Percentiles rank a stretch among this genome's conserved stretches.
Evolutionary conservation across 208 protist species (phyloP).

Genomic region (Leishmania braziliensis): DNA sequence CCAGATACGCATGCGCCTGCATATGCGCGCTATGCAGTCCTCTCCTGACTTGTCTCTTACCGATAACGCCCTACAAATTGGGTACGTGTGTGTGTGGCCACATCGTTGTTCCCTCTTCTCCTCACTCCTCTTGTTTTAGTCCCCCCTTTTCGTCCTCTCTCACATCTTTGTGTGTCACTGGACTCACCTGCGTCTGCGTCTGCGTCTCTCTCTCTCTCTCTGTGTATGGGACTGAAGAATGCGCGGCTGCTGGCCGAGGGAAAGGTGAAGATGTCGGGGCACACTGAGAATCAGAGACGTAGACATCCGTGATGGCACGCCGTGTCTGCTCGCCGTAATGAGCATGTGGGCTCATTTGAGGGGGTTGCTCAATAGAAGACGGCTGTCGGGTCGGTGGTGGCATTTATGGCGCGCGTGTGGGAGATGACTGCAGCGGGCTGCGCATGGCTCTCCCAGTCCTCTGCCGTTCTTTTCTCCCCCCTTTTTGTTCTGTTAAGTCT

Average conservation of each 20-base stretch:
- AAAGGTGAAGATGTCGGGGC: background rate
- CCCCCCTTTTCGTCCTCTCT: background rate
- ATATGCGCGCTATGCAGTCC: background rate
- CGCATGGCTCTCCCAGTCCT: background rate
- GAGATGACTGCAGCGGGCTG: background rate
- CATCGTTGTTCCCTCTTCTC: constrained; percentile 17
- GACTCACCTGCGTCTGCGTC: background rate
- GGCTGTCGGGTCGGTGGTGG: background rate
- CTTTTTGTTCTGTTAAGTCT: background rate
- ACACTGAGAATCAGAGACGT: background rate
- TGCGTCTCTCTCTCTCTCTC: background rate
- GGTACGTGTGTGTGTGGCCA: background rate
- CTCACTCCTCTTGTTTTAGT: background rate
- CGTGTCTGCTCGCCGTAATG: background rate
- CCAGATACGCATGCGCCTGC: background rate
- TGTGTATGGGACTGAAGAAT: background rate
- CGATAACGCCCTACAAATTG: background rate
- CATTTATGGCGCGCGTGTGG: background rate
- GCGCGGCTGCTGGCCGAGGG: background rate
- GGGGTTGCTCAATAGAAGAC: background rate
- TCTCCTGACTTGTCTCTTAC: background rate
- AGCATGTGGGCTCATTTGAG: background rate
- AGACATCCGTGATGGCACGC: background rate
- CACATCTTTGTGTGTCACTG: background rate
- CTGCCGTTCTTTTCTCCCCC: background rate